phyloP scores from a whole-genome alignment of 768 basidiomycete genomes.

The Pulveroboletus sp. region DNA sequence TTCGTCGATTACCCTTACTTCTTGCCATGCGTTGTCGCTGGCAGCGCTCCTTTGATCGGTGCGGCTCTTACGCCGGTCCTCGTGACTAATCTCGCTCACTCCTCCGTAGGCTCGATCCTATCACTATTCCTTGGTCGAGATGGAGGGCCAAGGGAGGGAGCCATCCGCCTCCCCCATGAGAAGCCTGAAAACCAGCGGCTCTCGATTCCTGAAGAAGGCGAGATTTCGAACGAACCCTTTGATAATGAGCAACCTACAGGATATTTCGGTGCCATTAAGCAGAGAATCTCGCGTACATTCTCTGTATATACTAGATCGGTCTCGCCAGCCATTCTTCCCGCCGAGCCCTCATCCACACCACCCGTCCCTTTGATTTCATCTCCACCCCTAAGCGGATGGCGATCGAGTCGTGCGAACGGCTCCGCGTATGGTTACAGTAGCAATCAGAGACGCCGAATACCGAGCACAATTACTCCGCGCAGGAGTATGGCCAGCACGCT shows the following conservation, averaged over 20 bases:
- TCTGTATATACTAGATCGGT: constrained; percentile 57
- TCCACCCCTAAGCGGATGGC: constrained; percentile 39
- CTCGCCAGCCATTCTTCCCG: constrained; percentile 37
- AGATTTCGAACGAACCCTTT: constrained; percentile 42
- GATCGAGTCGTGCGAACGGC: constrained; percentile 58
- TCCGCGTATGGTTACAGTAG: constrained; percentile 77
- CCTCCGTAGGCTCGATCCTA: constrained; percentile 66
- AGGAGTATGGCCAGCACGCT: constrained; percentile 52
- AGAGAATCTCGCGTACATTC: constrained; percentile 50
- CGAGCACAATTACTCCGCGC: constrained; percentile 45
- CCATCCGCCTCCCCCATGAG: constrained; percentile 78
- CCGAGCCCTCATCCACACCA: constrained; percentile 30
- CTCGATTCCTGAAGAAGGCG: constrained; percentile 68
- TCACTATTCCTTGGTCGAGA: constrained; percentile 87
- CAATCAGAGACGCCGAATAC: constrained; percentile 48
- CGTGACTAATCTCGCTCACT: neutral
- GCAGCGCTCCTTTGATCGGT: constrained; percentile 71
- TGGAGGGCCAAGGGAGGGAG: constrained; percentile 83
- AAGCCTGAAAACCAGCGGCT: constrained; percentile 48
- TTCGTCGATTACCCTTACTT: constrained; percentile 87
- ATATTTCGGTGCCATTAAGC: constrained; percentile 39
- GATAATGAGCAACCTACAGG: constrained; percentile 35
- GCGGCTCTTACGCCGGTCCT: constrained; percentile 10
- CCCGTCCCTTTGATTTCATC: constrained; percentile 46
- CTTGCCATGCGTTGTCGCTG: constrained; percentile 78